Percentiles rank a stretch among this genome's conserved stretches.
phyloP scores from a whole-genome alignment of 805 yeast genomes.

The Dipodascus albidus region DNA sequence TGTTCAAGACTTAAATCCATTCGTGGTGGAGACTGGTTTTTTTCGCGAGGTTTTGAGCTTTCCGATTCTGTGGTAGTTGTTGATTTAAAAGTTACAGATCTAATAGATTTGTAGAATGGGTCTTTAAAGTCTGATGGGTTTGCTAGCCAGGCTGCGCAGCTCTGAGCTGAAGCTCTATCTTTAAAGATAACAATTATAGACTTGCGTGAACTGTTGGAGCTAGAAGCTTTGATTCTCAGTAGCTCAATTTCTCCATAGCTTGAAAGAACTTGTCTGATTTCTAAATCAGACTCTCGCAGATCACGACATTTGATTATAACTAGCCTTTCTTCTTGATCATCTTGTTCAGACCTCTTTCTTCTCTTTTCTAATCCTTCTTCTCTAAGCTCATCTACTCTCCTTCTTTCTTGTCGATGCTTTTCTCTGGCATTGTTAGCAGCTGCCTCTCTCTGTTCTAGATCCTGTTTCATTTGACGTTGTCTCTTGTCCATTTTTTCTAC shows the following conservation, averaged over 20 bases:
- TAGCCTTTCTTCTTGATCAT: not conserved
- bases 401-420: slow-evolving; percentile 3
- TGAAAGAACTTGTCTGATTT: not conserved
- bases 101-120: not conserved
- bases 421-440: slow-evolving; percentile 6
- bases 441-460: slow-evolving; percentile 15
- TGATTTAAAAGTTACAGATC: not conserved
- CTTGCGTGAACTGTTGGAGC: not conserved
- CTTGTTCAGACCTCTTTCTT: slow-evolving; percentile 7
- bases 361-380: slow-evolving; percentile 10
- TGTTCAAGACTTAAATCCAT: not conserved
- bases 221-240: not conserved
- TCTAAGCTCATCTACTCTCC: slow-evolving; percentile 11
- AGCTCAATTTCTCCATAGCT: not conserved
- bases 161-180: not conserved
- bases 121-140: not conserved
- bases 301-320: not conserved
- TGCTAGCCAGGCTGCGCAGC: not conserved
- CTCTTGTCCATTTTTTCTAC: slow-evolving; percentile 7
- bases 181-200: not conserved
- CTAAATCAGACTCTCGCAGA: not conserved
- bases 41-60: not conserved
- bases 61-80: not conserved
- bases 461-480: slow-evolving; percentile 14
- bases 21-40: not conserved